Evolutionary conservation across 192 early-diverging fungal species (phyloP), one percentile per base, ranked within the genome.

Genomic region (Pecoramyces ruminantium): DNA sequence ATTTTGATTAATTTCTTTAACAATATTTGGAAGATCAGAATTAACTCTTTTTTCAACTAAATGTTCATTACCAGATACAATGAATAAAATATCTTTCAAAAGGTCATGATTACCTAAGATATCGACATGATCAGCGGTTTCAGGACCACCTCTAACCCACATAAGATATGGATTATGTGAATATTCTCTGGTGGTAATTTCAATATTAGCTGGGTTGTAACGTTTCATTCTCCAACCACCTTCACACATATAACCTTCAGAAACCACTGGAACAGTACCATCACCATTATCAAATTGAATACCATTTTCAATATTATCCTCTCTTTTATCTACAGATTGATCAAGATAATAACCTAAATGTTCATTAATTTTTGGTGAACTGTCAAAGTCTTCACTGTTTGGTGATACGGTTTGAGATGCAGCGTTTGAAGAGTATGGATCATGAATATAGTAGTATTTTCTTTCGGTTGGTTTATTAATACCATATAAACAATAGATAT

Each of bases 161-260:
- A 91, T 87, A 58, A 88, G 87, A 27, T 87, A 87, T 12, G 87
- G 86, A 79, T 86, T 86, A 77, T 94, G 88, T 77, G 82, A 79
- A 84, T 89, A 93, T 86, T 97, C 95, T 29, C 92, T 86, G 0
- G 92, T 90, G 21, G 94, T 90, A 4, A 95, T 83, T 6, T 89
- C 84, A 78, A 92, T 87, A n/a, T 86, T 86, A 67, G 89, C 86
- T 30, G 96, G 96, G 83, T 97, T 97, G 82, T 93, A 96, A 80
- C 94, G 86, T 15, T 88, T 86, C 83, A 93, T 90, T 42, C 87
- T 89, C 96, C 96, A 97, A 21, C 93, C 96, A 15, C 88, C 86
- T 17, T 88, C 87, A 80, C 95, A 95, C 96, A 97, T 97, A 84
- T 94, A 96, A 8, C 94, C 94, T 5, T 93, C 86, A 13, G 94